Percentiles rank a stretch among this genome's conserved stretches.
phyloP scores from a whole-genome alignment of 306 rosid species.

The Hippophae rhamnoides region DNA sequence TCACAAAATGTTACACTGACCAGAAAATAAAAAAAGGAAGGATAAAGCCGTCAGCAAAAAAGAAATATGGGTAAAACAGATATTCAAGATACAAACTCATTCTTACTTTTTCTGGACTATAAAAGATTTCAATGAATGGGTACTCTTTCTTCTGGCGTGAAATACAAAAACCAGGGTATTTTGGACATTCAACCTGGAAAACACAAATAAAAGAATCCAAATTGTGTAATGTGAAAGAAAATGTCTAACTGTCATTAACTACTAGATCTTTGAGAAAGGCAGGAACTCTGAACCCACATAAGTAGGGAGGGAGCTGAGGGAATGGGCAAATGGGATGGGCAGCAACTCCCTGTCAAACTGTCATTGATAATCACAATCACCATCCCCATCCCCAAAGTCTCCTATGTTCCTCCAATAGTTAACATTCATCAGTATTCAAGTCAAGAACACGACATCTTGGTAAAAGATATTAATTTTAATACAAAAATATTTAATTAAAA shows the following conservation, averaged over 20 bases:
- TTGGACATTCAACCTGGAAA: constrained; percentile 94
- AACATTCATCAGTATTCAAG: not conserved
- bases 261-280: too few relatives aligned
- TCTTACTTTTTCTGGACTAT: constrained; percentile 68
- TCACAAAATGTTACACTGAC: too few relatives aligned
- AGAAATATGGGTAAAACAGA: too few relatives aligned
- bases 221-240: constrained; percentile 2
- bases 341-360: not conserved
- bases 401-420: not conserved
- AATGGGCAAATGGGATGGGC: not conserved
- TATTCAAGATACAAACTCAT: not conserved
- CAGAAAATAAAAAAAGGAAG: too few relatives aligned
- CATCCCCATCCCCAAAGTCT: not conserved
- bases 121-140: constrained; percentile 77
- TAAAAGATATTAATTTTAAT: constrained; percentile 5
- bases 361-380: not conserved
- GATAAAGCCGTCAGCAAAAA: too few relatives aligned
- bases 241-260: not conserved
- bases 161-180: constrained; percentile 88
- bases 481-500: constrained; percentile 1
- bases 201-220: constrained; percentile 11
- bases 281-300: not conserved
- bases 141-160: constrained; percentile 83
- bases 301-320: constrained; percentile 2
- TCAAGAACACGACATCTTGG: not conserved